Evolutionary conservation across 345 rosid genomes (phyloP).

Genomic region (Bretschneidera sinensis): DNA sequence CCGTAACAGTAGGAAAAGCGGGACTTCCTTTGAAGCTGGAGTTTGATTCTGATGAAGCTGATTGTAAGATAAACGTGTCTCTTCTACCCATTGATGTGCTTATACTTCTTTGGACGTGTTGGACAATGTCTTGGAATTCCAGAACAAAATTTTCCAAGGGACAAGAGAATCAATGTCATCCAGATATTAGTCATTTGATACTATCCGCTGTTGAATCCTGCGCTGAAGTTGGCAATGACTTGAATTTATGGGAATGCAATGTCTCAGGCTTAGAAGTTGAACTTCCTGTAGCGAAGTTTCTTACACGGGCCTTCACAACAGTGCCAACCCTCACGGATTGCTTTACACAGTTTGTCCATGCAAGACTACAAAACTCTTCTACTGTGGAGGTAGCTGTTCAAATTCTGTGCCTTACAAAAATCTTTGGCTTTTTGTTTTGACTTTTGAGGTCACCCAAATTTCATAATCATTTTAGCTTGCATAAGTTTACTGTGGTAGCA

Average conservation of each 20-base stretch:
- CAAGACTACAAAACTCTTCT: constrained; percentile 39
- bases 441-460: background rate
- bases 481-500: background rate
- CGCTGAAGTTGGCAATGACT: constrained; percentile 37
- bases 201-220: constrained; percentile 63
- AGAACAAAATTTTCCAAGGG: constrained; percentile 19
- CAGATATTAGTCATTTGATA: constrained; percentile 58
- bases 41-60: constrained; percentile 57
- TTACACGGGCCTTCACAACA: constrained; percentile 56
- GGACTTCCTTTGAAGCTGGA: constrained; percentile 52
- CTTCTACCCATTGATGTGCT: constrained; percentile 43
- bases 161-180: constrained; percentile 34
- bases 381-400: constrained; percentile 37
- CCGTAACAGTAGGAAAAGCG: constrained; percentile 26
- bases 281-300: constrained; percentile 63
- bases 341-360: constrained; percentile 45
- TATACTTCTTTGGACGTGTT: constrained; percentile 63
- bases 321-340: constrained; percentile 63
- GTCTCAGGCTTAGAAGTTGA: constrained; percentile 38
- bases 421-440: constrained; percentile 4
- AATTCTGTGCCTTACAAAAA: background rate
- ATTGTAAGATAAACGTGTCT: constrained; percentile 57
- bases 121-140: constrained; percentile 68
- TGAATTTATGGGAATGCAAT: constrained; percentile 57
- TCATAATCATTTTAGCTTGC: background rate